Conservation (phyloP, 495 filamentous ascomycete species). For the Penicillium crystallinum region DNA sequence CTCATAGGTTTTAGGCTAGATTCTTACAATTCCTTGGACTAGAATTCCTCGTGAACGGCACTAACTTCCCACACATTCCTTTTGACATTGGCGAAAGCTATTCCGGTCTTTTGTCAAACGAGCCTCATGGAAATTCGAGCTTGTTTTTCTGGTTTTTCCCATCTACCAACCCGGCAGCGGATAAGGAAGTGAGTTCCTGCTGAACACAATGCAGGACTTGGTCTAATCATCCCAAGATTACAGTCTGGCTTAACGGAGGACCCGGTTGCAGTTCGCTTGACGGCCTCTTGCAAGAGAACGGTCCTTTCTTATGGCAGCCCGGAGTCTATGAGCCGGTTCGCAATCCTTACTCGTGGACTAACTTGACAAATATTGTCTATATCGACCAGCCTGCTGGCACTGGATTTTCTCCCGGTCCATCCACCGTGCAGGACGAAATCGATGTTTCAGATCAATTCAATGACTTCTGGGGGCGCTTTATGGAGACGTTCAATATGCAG, state of each 20-base stretch:
- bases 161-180: constrained; percentile 46
- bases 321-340: constrained; percentile 58
- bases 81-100: constrained; percentile 77
- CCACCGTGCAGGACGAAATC: constrained; percentile 56
- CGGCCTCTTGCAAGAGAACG: constrained; percentile 70
- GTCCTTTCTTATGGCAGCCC: constrained; percentile 69
- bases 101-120: constrained; percentile 67
- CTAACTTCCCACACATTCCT: constrained; percentile 61
- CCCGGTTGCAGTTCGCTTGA: constrained; percentile 65
- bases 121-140: constrained; percentile 35
- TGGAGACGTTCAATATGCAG: constrained; percentile 61
- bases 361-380: constrained; percentile 72
- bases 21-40: neutral
- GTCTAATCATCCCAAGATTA: too few relatives aligned
- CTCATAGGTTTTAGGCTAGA: neutral
- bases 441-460: constrained; percentile 65
- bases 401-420: constrained; percentile 60
- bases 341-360: constrained; percentile 67
- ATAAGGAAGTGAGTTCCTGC: too few relatives aligned
- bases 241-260: constrained; percentile 65
- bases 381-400: constrained; percentile 76
- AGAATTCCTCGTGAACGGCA: constrained; percentile 64
- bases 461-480: constrained; percentile 65
- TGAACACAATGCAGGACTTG: too few relatives aligned
- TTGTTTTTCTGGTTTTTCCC: constrained; percentile 82